Base-by-base conservation (phyloP, 768 basidiomycete genomes). In the Lanmaoa pseudosensibilis region DNA sequence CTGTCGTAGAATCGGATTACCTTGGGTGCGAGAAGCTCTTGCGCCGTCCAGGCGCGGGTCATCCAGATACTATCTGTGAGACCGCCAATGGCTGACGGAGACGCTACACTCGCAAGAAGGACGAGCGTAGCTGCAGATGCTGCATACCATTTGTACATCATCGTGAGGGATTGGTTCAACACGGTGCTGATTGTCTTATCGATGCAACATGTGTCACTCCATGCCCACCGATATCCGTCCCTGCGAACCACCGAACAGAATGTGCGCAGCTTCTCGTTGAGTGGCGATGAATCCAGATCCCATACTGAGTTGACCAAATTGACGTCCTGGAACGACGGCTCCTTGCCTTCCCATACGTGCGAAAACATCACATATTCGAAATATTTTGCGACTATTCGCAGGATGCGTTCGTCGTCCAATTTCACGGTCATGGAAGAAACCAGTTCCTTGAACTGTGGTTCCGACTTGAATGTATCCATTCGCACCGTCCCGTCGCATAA, bases 41-140 rank as follows among this genome's bases (percentile, higher is more conserved):
- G 64, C 4, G 47, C n/a, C 1, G 62, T 63, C 62, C 62, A 63
- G 2, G 49, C 61, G 2, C 61, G 57, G 6, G 40, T 56, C 62
- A 59, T 53, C 61, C 61, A 63, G 1, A 4, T 0, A 34, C 50
- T 56, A 12, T 7, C 5, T 5, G 25, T 19, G 11, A 63, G 53
- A 32, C 25, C 43, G 3, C 40, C 46, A 18, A 32, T 21, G n/a
- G 15, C 18, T 1, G 38, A 56, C 2, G 36, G 47, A 15, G 47
- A 23, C 1, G 1, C 8, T 1, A 45, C 38, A 5, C 18, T 33
- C 32, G 5, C 15, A 11, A 63, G 61, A 11, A 32, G 21, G 6
- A 46, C 46, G 5, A 63, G 10, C 0, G 54, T 46, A 1, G 46
- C 46, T 11, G 30, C 46, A 7, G 46, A 33, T n/a, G 54, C n/a